A percentile compares a stretch with the other conserved stretches of the same genome.
phyloP scores from a whole-genome alignment of 805 yeast genomes.

The Pichia occidentalis region DNA sequence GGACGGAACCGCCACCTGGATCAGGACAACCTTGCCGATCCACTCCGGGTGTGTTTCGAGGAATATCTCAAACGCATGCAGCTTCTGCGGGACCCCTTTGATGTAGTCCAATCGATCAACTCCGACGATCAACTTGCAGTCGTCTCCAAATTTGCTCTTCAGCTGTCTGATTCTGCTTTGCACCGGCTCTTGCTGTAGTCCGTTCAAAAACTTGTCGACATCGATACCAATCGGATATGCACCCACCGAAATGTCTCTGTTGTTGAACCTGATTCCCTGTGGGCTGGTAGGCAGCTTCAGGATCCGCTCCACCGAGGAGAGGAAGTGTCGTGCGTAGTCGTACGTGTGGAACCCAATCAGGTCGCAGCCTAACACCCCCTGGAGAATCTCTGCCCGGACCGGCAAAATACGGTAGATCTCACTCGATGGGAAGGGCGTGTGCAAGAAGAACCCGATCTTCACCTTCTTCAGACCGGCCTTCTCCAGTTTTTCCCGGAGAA shows the following conservation, averaged over 20 bases:
- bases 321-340: constrained; percentile 94
- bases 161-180: constrained; percentile 58
- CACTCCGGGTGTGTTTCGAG: constrained; percentile 92
- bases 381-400: constrained; percentile 84
- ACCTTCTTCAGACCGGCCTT: constrained; percentile 43
- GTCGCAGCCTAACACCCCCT: constrained; percentile 90
- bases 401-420: constrained; percentile 95
- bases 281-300: constrained; percentile 80
- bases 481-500: constrained; percentile 62
- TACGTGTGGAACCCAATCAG: constrained; percentile 98
- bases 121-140: constrained; percentile 84
- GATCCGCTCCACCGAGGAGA: constrained; percentile 81
- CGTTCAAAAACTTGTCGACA: constrained; percentile 82
- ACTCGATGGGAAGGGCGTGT: constrained; percentile 96
- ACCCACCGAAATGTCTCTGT: constrained; percentile 77
- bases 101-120: constrained; percentile 95
- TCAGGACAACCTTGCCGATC: constrained; percentile 93
- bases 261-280: constrained; percentile 76
- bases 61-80: constrained; percentile 93
- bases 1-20: constrained; percentile 96
- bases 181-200: constrained; percentile 59
- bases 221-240: constrained; percentile 99
- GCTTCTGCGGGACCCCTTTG: constrained; percentile 96
- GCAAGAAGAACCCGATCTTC: constrained; percentile 86
- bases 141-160: constrained; percentile 56